Percentiles rank a stretch among this genome's conserved stretches.
These are phyloP conservation scores for Vaccinium macrocarpon DNA, from an alignment of 148 eudicot species.

Conservation along the genomic window DNA sequence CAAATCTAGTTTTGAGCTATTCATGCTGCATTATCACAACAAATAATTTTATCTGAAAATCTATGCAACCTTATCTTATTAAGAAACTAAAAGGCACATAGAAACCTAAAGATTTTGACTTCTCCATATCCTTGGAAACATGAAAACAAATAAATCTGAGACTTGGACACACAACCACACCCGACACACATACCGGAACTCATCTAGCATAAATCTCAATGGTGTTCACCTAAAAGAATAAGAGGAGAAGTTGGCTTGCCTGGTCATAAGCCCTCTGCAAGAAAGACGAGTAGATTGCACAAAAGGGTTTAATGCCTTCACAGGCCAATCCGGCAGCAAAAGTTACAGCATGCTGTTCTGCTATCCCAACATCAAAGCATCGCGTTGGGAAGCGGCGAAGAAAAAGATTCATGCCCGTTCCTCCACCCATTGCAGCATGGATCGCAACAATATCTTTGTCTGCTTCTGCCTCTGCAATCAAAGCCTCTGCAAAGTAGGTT, in stretches of 20 bases:
- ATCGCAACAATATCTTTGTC: conserved; percentile 81
- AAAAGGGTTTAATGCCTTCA: conserved; percentile 89
- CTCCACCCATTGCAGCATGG: conserved; percentile 99
- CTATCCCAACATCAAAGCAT: conserved; percentile 95
- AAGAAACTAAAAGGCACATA: no score
- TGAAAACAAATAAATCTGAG: neutral
- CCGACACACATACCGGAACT: neutral
- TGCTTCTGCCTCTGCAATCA: conserved; percentile 84
- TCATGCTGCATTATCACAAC: neutral
- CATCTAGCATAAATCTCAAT: neutral
- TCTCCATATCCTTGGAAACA: neutral
- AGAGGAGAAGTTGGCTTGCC: conserved; percentile 33
- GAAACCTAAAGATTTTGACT: neutral
- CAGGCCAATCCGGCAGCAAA: conserved; percentile 97
- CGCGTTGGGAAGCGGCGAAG: conserved; percentile 69
- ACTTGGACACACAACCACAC: neutral
- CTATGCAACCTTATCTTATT: neutral
- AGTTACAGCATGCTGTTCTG: conserved; percentile 94
- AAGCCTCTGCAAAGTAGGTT: conserved; percentile 80
- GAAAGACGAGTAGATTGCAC: conserved; percentile 87
- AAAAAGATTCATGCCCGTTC: conserved; percentile 84
- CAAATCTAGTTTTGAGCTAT: neutral
- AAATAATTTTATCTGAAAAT: neutral
- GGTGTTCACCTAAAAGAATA: neutral
- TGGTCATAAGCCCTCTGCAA: conserved; percentile 93